These are phyloP conservation scores for Fusarium sp. DNA, from an alignment of 2,329 filamentous ascomycete genomes.

Conservation along the genomic window DNA sequence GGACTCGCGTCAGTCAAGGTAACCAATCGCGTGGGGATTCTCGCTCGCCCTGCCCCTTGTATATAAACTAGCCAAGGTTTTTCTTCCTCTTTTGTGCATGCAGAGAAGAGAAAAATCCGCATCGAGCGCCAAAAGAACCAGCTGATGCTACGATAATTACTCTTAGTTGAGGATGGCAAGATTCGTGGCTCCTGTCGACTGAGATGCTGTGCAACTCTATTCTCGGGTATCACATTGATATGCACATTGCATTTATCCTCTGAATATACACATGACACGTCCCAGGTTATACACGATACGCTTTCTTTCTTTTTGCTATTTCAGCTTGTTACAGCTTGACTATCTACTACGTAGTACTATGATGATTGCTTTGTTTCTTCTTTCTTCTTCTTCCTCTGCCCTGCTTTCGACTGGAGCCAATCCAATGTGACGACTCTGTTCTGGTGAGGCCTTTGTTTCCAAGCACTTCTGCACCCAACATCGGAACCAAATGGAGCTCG, in stretches of 20 bases:
- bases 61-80: slow-evolving; percentile 37
- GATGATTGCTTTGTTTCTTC: slow-evolving; percentile 25
- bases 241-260: background rate
- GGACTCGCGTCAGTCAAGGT: slow-evolving; percentile 28
- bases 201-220: slow-evolving; percentile 9
- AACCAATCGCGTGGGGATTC: slow-evolving; percentile 25
- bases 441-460: slow-evolving; percentile 39
- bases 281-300: slow-evolving; percentile 4
- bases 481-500: slow-evolving; percentile 14
- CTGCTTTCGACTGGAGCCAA: slow-evolving; percentile 6
- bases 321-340: slow-evolving; percentile 13
- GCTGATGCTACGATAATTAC: slow-evolving; percentile 1
- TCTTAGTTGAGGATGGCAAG: slow-evolving; percentile 15
- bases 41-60: slow-evolving; percentile 14
- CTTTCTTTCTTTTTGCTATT: slow-evolving; percentile 25
- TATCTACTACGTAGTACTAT: background rate
- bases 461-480: slow-evolving; percentile 1
- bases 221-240: background rate
- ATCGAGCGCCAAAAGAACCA: slow-evolving; percentile 33
- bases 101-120: slow-evolving; percentile 21
- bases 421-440: slow-evolving; percentile 3
- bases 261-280: slow-evolving; percentile 1
- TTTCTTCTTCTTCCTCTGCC: slow-evolving; percentile 14
- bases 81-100: slow-evolving; percentile 5
- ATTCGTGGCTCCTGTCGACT: slow-evolving; percentile 14